phyloP scores from a whole-genome alignment of 2,329 filamentous ascomycete species.

The Aspergillaceae sp. region DNA sequence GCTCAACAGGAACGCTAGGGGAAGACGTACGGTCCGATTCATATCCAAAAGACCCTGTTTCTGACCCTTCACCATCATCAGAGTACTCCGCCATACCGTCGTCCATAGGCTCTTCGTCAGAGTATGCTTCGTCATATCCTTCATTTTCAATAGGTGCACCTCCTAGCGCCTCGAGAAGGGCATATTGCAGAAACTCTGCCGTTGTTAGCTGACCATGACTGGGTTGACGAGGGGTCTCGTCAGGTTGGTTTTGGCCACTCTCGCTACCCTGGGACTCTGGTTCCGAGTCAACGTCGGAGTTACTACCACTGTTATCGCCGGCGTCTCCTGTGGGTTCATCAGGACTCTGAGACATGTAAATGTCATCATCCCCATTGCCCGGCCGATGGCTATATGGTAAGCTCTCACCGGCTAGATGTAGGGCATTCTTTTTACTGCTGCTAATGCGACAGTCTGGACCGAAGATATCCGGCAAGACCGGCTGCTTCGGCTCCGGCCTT shows the following conservation, averaged over 20 bases:
- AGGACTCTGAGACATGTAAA: neutral
- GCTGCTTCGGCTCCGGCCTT: slow-evolving; percentile 13
- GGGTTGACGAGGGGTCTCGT: slow-evolving; percentile 1
- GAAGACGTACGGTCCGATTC: slow-evolving; percentile 13
- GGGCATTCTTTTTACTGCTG: neutral
- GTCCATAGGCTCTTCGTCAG: slow-evolving; percentile 9
- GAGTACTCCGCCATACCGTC: slow-evolving; percentile 3
- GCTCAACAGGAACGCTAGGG: neutral
- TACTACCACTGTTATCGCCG: neutral
- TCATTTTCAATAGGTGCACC: slow-evolving; percentile 12
- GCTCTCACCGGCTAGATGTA: too few species aligned
- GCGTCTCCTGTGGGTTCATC: neutral
- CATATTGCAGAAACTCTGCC: slow-evolving; percentile 15
- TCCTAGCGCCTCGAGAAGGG: slow-evolving; percentile 16
- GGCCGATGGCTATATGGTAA: neutral
- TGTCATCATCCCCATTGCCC: neutral
- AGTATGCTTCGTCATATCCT: slow-evolving; percentile 8
- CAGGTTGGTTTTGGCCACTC: slow-evolving; percentile 3
- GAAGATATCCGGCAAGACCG: slow-evolving; percentile 22
- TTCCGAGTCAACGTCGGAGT: slow-evolving; percentile 7
- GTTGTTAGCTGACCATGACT: slow-evolving; percentile 10
- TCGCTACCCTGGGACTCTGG: slow-evolving; percentile 4
- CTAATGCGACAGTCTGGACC: slow-evolving; percentile 16
- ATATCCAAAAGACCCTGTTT: slow-evolving; percentile 5
- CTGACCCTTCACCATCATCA: slow-evolving; percentile 7